Base-by-base conservation (phyloP, 2,329 filamentous ascomycete species). In the Verticillium tricorpus region DNA sequence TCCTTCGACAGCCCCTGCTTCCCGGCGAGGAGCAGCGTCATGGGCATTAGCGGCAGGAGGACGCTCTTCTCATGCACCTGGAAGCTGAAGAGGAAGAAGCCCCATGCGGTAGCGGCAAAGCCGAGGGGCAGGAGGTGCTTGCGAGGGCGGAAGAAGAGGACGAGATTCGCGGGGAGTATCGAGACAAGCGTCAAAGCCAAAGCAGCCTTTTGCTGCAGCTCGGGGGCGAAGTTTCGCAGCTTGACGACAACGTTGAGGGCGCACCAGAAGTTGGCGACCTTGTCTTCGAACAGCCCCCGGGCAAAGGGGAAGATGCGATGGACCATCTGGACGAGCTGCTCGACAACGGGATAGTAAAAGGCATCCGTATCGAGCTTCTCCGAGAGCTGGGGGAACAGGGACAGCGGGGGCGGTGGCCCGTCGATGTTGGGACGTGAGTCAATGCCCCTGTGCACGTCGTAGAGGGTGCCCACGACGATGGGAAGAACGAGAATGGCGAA, bases 21-120 rank as follows among this genome's bases (percentile, higher is more conserved):
- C 17, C 90, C 88, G 17, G 91, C 90, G 45, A 99, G 82, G 5
- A 98, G 82, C 7, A 97, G 77, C 0, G 93, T 98, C 91, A 96
- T 97, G 0, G 95, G 95, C 73, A 98, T 85, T 56, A 99, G 80
- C 1, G 95, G 96, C 2, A 99, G 84, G 5, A 99, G 81, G 0
- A 97, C 92, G 67, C 93, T 97, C 83, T 99, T 99, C 78, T 99
- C 95, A 70, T 99, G 95, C 0, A 99, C 96, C 73, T 99, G 95
- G 74, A 96, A 99, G 69, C 92, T 96, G 78, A 96, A 98, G 17
- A 99, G 81, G 74, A 98, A 99, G 80, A 99, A 99, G 0, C 90
- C 94, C 95, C 95, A 99, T 2, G 93, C 91, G 0, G 91, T 93
- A 1, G 90, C 84, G 1, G 93, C 89, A 62, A 98, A 86, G 0